Conservation (phyloP, 306 rosid genomes). For the Quercus aquifolioides region DNA sequence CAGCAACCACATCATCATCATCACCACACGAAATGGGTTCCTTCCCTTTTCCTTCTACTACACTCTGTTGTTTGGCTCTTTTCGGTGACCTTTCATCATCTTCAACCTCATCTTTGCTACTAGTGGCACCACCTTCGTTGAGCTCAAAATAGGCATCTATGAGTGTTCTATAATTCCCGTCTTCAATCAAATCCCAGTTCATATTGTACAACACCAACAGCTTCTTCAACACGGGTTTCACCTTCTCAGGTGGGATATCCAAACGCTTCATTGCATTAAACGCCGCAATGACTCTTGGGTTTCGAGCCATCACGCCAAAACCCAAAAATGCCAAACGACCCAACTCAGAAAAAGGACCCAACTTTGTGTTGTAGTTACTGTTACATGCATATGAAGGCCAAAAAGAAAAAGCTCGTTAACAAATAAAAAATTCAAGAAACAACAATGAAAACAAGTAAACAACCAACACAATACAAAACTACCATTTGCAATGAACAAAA, state of each 20-base stretch:
- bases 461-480: no score
- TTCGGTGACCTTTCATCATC: not conserved
- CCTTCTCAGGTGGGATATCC: constrained; percentile 49
- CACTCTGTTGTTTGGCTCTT: no score
- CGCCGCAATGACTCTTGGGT: constrained; percentile 41
- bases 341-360: no score
- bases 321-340: not conserved
- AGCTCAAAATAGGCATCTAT: constrained; percentile 70
- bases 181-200: constrained; percentile 68
- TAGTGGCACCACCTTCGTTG: not conserved
- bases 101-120: not conserved
- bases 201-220: constrained; percentile 36
- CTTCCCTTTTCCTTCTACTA: no score
- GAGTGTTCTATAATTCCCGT: constrained; percentile 65
- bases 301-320: constrained; percentile 39
- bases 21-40: no score
- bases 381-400: no score
- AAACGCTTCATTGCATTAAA: constrained; percentile 39
- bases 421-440: no score
- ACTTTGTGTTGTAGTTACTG: no score
- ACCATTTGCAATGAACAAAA: no score
- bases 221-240: constrained; percentile 44
- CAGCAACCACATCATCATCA: no score
- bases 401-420: no score
- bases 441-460: no score